These are phyloP conservation scores for Pichia sp. DNA, from an alignment of 1,139 yeast species.

Conservation along the genomic window DNA sequence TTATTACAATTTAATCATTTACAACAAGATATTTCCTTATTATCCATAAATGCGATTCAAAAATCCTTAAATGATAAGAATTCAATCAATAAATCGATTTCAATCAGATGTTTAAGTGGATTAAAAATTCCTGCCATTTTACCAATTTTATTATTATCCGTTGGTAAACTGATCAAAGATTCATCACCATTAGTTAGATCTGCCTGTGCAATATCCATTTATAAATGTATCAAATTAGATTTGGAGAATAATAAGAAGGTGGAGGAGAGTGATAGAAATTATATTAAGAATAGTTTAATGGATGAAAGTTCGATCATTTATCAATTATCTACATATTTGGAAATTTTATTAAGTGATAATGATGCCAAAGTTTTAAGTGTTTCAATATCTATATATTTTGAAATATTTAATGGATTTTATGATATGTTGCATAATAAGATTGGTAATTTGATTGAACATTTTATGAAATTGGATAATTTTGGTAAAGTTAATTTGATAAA, in stretches of 20 bases:
- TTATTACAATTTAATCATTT: constrained; percentile 71
- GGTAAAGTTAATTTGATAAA: constrained; percentile 60
- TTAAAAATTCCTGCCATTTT: constrained; percentile 73
- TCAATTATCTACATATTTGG: constrained; percentile 46
- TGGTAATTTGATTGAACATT: constrained; percentile 50
- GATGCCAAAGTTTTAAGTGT: constrained; percentile 64
- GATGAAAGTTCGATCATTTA: constrained; percentile 28
- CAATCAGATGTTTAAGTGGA: constrained; percentile 75
- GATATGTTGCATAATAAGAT: constrained; percentile 68
- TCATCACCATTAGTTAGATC: constrained; percentile 72
- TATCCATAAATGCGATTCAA: constrained; percentile 89
- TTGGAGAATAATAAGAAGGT: neutral
- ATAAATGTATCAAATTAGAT: constrained; percentile 51
- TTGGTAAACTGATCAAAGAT: constrained; percentile 65
- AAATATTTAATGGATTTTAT: constrained; percentile 51
- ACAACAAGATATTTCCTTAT: constrained; percentile 81
- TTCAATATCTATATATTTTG: constrained; percentile 53
- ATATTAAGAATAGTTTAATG: constrained; percentile 33
- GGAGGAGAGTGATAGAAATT: constrained; percentile 14
- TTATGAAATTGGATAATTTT: constrained; percentile 67
- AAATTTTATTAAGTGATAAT: constrained; percentile 54
- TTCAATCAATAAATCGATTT: constrained; percentile 62
- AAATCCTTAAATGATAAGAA: constrained; percentile 66
- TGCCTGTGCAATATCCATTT: constrained; percentile 72
- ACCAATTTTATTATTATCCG: constrained; percentile 69